phyloP scores from a whole-genome alignment of 352 stramenopile species.

The Pythium guiyangense region DNA sequence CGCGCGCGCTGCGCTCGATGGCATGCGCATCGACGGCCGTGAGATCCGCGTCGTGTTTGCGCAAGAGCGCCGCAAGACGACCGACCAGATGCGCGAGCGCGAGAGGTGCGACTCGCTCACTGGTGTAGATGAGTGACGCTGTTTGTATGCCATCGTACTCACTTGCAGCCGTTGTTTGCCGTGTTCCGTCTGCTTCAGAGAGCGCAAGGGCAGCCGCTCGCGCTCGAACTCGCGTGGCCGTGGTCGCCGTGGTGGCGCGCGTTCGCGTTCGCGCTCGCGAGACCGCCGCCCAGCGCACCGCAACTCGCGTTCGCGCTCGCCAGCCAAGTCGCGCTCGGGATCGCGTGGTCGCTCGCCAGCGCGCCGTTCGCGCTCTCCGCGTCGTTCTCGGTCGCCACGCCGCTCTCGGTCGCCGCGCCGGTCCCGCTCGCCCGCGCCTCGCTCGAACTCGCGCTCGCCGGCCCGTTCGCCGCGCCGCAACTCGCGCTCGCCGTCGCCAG shows the following conservation, averaged over 20 bases:
- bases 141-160: slow-evolving; percentile 1
- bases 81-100: slow-evolving; percentile 92
- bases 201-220: slow-evolving; percentile 26
- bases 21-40: slow-evolving; percentile 87
- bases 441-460: slow-evolving; percentile 20
- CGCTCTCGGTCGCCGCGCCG: slow-evolving; percentile 18
- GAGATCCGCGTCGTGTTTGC: slow-evolving; percentile 95
- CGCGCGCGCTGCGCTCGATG: slow-evolving; percentile 89
- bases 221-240: slow-evolving; percentile 33
- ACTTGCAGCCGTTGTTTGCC: not conserved
- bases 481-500: slow-evolving; percentile 26
- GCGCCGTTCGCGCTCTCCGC: slow-evolving; percentile 16
- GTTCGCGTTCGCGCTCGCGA: slow-evolving; percentile 45
- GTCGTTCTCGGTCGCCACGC: slow-evolving; percentile 21
- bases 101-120: slow-evolving; percentile 47
- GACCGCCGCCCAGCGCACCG: slow-evolving; percentile 35
- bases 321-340: slow-evolving; percentile 24
- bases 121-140: slow-evolving; percentile 11
- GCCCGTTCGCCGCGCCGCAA: slow-evolving; percentile 22
- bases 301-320: slow-evolving; percentile 36
- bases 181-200: slow-evolving; percentile 4
- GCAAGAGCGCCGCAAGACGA: slow-evolving; percentile 95
- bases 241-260: slow-evolving; percentile 17
- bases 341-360: slow-evolving; percentile 32
- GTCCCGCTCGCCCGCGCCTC: slow-evolving; percentile 25